Percentiles rank a stretch among this genome's conserved stretches.
These are phyloP conservation scores for Phytophthora citricola DNA, from an alignment of 352 stramenopile species.

Conservation along the genomic window DNA sequence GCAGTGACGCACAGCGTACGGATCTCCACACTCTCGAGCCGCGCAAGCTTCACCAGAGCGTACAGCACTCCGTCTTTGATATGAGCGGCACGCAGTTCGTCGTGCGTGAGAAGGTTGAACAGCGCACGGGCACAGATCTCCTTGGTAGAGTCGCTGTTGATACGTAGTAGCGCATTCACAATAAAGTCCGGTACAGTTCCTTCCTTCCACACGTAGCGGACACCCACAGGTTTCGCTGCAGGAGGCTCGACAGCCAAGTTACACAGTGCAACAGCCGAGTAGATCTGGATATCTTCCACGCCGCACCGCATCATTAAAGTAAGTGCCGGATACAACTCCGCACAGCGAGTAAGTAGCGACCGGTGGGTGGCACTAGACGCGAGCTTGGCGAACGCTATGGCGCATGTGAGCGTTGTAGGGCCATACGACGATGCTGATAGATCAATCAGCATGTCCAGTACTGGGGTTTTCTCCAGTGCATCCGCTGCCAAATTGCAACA, in stretches of 20 bases:
- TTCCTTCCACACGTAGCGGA: slow-evolving; percentile 85
- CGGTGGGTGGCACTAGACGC: slow-evolving; percentile 65
- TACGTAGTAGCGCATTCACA: slow-evolving; percentile 88
- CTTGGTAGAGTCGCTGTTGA: slow-evolving; percentile 91
- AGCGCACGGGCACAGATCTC: slow-evolving; percentile 86
- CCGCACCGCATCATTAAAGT: slow-evolving; percentile 91
- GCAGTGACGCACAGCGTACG: slow-evolving; percentile 78
- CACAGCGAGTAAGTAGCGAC: slow-evolving; percentile 64
- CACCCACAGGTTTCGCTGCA: slow-evolving; percentile 47
- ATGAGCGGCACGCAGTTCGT: slow-evolving; percentile 79
- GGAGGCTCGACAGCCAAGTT: slow-evolving; percentile 79
- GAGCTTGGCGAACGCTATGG: slow-evolving; percentile 82
- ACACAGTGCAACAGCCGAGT: slow-evolving; percentile 87
- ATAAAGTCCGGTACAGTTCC: slow-evolving; percentile 90
- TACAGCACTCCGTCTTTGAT: slow-evolving; percentile 90
- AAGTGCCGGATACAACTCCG: slow-evolving; percentile 77
- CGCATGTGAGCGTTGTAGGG: slow-evolving; percentile 75
- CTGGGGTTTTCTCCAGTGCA: slow-evolving; percentile 68
- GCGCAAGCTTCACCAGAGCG: slow-evolving; percentile 86
- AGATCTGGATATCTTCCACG: slow-evolving; percentile 89
- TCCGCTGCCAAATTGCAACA: slow-evolving; percentile 82
- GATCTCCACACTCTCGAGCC: slow-evolving; percentile 85
- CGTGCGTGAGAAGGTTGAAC: slow-evolving; percentile 88
- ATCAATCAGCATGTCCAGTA: slow-evolving; percentile 84
- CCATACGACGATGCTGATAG: slow-evolving; percentile 66